A percentile compares a stretch with the other conserved stretches of the same genome.
Evolutionary conservation across 2,329 filamentous ascomycete genomes (phyloP).

Genomic region (Calonectria crousiana): DNA sequence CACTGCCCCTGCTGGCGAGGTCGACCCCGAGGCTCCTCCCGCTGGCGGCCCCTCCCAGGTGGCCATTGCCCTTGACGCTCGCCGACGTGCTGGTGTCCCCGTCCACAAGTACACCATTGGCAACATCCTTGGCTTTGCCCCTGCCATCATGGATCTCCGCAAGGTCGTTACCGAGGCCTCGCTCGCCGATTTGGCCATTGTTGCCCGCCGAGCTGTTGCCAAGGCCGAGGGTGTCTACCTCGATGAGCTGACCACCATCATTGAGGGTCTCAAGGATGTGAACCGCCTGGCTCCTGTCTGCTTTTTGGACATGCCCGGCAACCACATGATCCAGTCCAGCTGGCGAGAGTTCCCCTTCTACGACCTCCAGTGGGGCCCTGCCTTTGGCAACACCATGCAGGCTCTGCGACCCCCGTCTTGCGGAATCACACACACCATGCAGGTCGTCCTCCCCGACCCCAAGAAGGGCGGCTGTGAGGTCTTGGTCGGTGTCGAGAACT

Average conservation of each 20-base stretch:
- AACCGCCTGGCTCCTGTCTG: conserved; percentile 17
- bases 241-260: conserved; percentile 19
- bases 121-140: conserved; percentile 27
- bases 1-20: neutral
- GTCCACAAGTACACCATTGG: conserved; percentile 26
- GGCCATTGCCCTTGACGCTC: conserved; percentile 25
- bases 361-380: conserved; percentile 24
- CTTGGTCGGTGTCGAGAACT: conserved; percentile 22
- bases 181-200: conserved; percentile 26
- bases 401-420: conserved; percentile 16
- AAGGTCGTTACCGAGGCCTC: conserved; percentile 23
- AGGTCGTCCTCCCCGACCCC: conserved; percentile 25
- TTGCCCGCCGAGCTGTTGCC: conserved; percentile 15
- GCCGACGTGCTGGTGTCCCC: conserved; percentile 19
- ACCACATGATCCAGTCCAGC: conserved; percentile 26
- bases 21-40: neutral
- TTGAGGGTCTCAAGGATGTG: conserved; percentile 20
- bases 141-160: conserved; percentile 22
- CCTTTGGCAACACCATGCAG: conserved; percentile 19
- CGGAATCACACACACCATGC: conserved; percentile 30
- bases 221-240: conserved; percentile 20
- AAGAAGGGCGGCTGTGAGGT: conserved; percentile 25
- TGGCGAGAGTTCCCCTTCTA: conserved; percentile 30
- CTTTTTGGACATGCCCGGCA: conserved; percentile 28
- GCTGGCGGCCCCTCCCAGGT: conserved; percentile 22